Evolutionary conservation across 169 alveolate genomes (phyloP).

Genomic region (Plasmodium inui): DNA sequence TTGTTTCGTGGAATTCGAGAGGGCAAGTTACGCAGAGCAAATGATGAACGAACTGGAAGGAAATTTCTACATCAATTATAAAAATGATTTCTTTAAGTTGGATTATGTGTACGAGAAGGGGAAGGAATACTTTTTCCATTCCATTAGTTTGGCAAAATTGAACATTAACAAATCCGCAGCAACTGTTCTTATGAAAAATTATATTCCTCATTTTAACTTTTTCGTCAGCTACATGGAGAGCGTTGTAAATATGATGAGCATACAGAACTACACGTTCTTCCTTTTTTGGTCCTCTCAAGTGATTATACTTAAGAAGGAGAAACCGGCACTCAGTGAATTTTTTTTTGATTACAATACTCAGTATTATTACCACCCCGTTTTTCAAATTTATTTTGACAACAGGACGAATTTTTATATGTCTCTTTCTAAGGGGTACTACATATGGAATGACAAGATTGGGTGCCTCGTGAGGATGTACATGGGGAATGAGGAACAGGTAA

Average conservation of each 20-base stretch:
- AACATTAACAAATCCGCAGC: conserved; percentile 33
- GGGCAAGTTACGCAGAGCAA: conserved; percentile 9
- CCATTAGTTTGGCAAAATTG: conserved; percentile 37
- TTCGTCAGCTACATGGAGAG: conserved; percentile 62
- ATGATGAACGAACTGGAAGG: conserved; percentile 69
- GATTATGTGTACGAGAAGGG: conserved; percentile 65
- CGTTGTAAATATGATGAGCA: not conserved
- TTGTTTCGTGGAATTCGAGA: conserved; percentile 49
- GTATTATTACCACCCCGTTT: conserved; percentile 64
- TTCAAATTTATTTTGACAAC: conserved; percentile 81
- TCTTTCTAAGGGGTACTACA: conserved; percentile 78
- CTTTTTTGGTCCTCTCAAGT: conserved; percentile 62
- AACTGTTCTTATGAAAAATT: conserved; percentile 14
- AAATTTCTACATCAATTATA: conserved; percentile 46
- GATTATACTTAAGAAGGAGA: conserved; percentile 44
- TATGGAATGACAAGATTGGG: conserved; percentile 76
- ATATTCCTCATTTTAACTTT: conserved; percentile 62
- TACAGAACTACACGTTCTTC: conserved; percentile 27
- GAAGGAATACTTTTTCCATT: conserved; percentile 50
- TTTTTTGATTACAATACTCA: conserved; percentile 59
- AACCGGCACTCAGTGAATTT: conserved; percentile 48
- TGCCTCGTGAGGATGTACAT: conserved; percentile 63
- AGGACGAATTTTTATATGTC: conserved; percentile 83
- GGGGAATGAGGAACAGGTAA: conserved; percentile 21
- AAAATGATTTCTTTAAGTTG: conserved; percentile 45